A percentile compares a stretch with the other conserved stretches of the same genome.
Conservation (phyloP, 2,329 filamentous ascomycete genomes). For the Cercospora canescens region DNA sequence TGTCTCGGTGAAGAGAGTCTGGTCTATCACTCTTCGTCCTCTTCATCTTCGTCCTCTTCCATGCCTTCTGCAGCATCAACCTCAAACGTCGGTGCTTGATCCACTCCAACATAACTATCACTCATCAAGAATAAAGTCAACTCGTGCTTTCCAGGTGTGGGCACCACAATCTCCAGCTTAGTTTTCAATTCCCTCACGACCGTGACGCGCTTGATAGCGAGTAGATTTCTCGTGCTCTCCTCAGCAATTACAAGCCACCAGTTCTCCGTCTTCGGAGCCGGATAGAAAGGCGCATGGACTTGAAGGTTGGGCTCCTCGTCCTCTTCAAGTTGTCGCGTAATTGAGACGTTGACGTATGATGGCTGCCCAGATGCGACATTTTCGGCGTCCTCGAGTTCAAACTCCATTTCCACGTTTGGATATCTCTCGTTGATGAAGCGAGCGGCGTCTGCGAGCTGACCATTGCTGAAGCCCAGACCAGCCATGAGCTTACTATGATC, state of each 20-base stretch:
- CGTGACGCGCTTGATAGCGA: constrained; percentile 93
- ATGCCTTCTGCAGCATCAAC: constrained; percentile 86
- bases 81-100: constrained; percentile 89
- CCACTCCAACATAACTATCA: constrained; percentile 94
- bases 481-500: constrained; percentile 77
- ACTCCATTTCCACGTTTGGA: constrained; percentile 89
- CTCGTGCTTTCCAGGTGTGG: constrained; percentile 78
- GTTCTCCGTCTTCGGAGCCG: constrained; percentile 88
- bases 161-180: constrained; percentile 84
- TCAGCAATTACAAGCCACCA: constrained; percentile 98
- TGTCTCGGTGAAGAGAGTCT: background rate
- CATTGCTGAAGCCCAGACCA: constrained; percentile 74
- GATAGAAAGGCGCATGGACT: constrained; percentile 95
- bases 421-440: constrained; percentile 96
- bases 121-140: constrained; percentile 94
- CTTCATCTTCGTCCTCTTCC: constrained; percentile 90
- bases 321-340: constrained; percentile 76
- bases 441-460: constrained; percentile 84
- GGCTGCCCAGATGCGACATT: constrained; percentile 78
- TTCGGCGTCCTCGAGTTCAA: constrained; percentile 79
- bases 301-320: constrained; percentile 74
- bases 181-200: constrained; percentile 76
- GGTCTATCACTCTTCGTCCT: constrained; percentile 54
- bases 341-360: constrained; percentile 77
- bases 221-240: constrained; percentile 79